These are phyloP conservation scores for Ailanthus altissimus DNA, from an alignment of 345 rosid genomes.

Conservation along the genomic window DNA sequence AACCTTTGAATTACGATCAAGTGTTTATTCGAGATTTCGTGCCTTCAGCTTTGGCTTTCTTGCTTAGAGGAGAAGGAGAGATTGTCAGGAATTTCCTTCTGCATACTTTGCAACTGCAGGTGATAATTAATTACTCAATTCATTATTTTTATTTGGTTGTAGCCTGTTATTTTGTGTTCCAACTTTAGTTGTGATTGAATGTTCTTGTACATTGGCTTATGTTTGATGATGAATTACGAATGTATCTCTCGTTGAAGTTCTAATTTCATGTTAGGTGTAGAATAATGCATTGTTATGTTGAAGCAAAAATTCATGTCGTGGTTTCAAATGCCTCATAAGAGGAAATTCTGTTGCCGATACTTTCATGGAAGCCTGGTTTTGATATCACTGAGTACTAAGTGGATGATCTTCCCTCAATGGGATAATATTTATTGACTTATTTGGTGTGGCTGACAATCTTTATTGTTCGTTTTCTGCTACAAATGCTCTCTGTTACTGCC, in stretches of 20 bases:
- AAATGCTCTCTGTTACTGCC: neutral
- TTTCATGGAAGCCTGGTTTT: neutral
- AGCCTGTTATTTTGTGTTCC: neutral
- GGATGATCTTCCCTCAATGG: neutral
- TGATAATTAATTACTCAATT: conserved; percentile 19
- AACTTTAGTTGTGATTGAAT: neutral
- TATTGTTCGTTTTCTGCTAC: neutral
- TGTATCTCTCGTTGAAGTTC: neutral
- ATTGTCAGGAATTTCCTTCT: conserved; percentile 94
- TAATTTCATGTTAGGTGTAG: neutral
- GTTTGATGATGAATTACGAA: conserved; percentile 1
- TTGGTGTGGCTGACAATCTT: neutral
- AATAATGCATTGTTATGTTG: neutral
- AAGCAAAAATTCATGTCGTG: neutral
- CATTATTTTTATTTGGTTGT: neutral
- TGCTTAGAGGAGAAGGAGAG: conserved; percentile 92
- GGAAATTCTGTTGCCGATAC: conserved; percentile 5
- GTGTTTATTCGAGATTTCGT: conserved; percentile 94
- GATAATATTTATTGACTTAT: neutral
- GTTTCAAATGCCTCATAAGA: neutral
- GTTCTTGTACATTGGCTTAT: neutral
- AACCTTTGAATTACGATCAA: conserved; percentile 94
- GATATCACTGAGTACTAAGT: neutral
- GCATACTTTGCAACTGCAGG: conserved; percentile 94
- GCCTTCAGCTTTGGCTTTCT: conserved; percentile 90